These are phyloP conservation scores for Plenodomus lindquistii DNA, from an alignment of 2,329 filamentous ascomycete species.

Conservation along the genomic window DNA sequence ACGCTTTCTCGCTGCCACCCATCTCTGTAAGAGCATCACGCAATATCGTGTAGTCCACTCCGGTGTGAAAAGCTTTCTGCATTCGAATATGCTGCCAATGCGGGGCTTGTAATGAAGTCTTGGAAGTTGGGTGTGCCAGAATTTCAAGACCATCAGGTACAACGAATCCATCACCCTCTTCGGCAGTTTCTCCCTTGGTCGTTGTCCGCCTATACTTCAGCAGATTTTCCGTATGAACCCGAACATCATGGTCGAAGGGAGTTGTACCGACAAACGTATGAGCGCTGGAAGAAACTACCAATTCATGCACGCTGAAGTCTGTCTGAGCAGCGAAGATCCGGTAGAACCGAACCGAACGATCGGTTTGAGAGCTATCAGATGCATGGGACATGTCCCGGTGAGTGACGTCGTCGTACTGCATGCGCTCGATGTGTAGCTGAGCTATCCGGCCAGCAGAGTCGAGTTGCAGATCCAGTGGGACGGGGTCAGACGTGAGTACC, in stretches of 20 bases:
- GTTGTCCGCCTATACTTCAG: not conserved
- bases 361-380: conserved; percentile 17
- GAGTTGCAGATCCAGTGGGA: conserved; percentile 18
- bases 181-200: conserved; percentile 1
- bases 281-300: conserved; percentile 18
- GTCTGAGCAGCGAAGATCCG: conserved; percentile 25
- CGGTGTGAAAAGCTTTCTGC: not conserved
- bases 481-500: conserved; percentile 28
- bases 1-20: not conserved
- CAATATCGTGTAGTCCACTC: conserved; percentile 13
- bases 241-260: not conserved
- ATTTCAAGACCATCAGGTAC: conserved; percentile 27
- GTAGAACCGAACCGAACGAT: conserved; percentile 28
- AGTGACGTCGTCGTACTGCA: conserved; percentile 18
- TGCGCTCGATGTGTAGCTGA: conserved; percentile 21
- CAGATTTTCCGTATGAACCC: not conserved
- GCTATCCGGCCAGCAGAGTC: conserved; percentile 11
- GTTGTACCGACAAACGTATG: not conserved
- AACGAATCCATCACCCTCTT: conserved; percentile 34
- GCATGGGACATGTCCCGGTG: conserved; percentile 1
- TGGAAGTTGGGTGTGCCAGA: conserved; percentile 12
- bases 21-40: conserved; percentile 17
- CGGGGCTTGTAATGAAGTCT: conserved; percentile 8
- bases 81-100: not conserved
- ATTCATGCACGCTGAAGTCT: conserved; percentile 32